Evolutionary conservation across 176 grass and related monocot species (phyloP).

Genomic region (Tillandsia fasciculata): DNA sequence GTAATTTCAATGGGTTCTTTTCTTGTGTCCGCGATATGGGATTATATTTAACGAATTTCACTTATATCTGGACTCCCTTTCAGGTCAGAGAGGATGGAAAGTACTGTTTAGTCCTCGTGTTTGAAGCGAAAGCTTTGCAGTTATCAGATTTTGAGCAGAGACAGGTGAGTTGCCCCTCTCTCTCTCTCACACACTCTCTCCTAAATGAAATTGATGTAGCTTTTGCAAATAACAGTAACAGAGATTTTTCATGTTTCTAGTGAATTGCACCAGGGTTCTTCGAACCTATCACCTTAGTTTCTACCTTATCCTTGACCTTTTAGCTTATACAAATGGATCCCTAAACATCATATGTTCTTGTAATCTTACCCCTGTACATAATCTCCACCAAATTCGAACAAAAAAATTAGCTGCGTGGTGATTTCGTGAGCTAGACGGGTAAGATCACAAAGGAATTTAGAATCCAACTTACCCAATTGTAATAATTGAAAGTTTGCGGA

Average conservation of each 20-base stretch:
- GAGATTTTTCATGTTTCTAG: not conserved
- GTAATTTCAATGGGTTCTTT: too few relatives aligned
- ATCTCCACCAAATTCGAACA: too few relatives aligned
- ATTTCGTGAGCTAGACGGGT: too few relatives aligned
- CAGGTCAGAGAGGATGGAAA: slow-evolving; percentile 46
- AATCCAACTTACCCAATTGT: too few relatives aligned
- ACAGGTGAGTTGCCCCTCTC: slow-evolving; percentile 15
- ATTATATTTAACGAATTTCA: too few relatives aligned
- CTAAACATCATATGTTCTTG: too few relatives aligned
- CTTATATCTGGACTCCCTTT: not conserved
- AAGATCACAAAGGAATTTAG: too few relatives aligned
- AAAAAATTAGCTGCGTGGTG: too few relatives aligned
- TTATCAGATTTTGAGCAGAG: slow-evolving; percentile 37
- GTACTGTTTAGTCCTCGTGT: slow-evolving; percentile 48
- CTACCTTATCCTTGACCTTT: not conserved
- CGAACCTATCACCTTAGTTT: not conserved
- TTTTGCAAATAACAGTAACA: not conserved
- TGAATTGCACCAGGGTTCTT: not conserved
- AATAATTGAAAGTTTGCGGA: too few relatives aligned
- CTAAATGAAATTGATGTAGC: not conserved
- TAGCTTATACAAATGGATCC: not conserved
- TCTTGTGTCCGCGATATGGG: too few relatives aligned
- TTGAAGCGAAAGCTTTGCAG: slow-evolving; percentile 52
- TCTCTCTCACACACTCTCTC: not conserved
- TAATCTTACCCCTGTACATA: too few relatives aligned